Base-by-base conservation (phyloP, 176 grass and related monocot species). In the Typha latifolia region DNA sequence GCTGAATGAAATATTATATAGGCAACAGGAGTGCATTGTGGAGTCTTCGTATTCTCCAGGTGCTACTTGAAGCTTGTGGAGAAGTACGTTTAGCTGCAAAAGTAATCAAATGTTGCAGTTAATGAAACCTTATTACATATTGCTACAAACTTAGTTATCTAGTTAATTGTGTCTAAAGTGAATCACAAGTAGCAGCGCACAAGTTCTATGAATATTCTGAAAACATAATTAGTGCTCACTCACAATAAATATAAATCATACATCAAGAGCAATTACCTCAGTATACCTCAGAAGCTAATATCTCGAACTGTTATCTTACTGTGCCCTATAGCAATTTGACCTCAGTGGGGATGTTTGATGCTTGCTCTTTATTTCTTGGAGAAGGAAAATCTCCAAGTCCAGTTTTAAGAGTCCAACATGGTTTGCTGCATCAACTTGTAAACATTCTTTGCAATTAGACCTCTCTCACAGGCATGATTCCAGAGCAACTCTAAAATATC, bases 401-500 rank as follows among this genome's bases (percentile, higher is more conserved):
- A 11, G 16, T 14, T 65, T 15, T 18, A 65, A 65, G 16, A 43
- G 2, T 47, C 37, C 32, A 47, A 65, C 29, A 15, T 19, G 32
- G 32, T 12, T 27, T 55, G 20, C 18, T 70, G 12, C 49, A 51
- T 70, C 67, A 55, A 70, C 48, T 70, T 70, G 16, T 65, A 65
- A 19, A 47, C 32, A 12, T 65, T 65, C 63, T 47, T 65, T 65
- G 63, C 63, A 20, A 65, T 65, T 37, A 65, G 31, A 43, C 32
- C 63, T 43, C 32, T 65, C 7, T 47, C 63, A 47, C 29, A 88
- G 57, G 85, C 80, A 32, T 77, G 74, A 74, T 69, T 83, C 88
- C 88, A 96, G 32, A 96, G 51, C 19, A 86, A 71, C 19, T 69
- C 80, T 15, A 96, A 79, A 4, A 82, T 74, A 26, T 69, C 77